Evolutionary conservation across 768 basidiomycete species (phyloP).

Genomic region (Imleria badia): DNA sequence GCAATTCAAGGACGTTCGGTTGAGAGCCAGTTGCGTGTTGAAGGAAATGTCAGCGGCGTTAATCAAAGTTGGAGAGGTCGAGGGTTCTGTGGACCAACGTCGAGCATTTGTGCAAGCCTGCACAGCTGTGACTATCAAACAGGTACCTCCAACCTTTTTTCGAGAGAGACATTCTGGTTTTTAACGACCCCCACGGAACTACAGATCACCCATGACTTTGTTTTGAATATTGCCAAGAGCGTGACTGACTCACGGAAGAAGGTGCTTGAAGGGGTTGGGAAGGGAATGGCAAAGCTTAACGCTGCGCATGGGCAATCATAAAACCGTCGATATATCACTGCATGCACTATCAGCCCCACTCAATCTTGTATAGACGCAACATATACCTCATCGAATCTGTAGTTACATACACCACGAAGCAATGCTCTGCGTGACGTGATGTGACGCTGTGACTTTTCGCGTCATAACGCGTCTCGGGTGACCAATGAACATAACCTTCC

Average conservation of each 20-base stretch:
- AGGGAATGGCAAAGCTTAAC: constrained; percentile 60
- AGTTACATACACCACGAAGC: too few relatives aligned
- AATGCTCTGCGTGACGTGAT: constrained; percentile 8
- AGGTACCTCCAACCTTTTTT: constrained; percentile 30
- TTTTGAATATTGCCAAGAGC: constrained; percentile 59
- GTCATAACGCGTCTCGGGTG: constrained; percentile 26
- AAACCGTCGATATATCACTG: not conserved
- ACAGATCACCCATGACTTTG: constrained; percentile 66
- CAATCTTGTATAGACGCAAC: constrained; percentile 26
- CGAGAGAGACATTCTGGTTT: not conserved
- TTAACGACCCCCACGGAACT: not conserved
- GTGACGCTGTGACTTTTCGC: constrained; percentile 27
- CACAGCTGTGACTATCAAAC: constrained; percentile 36
- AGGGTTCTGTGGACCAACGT: constrained; percentile 53
- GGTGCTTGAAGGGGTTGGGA: constrained; percentile 68
- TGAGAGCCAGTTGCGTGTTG: constrained; percentile 49
- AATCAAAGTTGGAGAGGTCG: constrained; percentile 48
- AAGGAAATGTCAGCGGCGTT: constrained; percentile 58
- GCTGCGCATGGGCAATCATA: constrained; percentile 37
- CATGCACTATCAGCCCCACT: constrained; percentile 25
- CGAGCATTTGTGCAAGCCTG: constrained; percentile 54
- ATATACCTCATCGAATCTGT: constrained; percentile 3
- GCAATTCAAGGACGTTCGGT: constrained; percentile 62
- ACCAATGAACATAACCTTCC: not conserved
- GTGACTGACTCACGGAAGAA: constrained; percentile 70